phyloP scores from a whole-genome alignment of 1,139 yeast genomes.

The Diutina neorugosa region DNA sequence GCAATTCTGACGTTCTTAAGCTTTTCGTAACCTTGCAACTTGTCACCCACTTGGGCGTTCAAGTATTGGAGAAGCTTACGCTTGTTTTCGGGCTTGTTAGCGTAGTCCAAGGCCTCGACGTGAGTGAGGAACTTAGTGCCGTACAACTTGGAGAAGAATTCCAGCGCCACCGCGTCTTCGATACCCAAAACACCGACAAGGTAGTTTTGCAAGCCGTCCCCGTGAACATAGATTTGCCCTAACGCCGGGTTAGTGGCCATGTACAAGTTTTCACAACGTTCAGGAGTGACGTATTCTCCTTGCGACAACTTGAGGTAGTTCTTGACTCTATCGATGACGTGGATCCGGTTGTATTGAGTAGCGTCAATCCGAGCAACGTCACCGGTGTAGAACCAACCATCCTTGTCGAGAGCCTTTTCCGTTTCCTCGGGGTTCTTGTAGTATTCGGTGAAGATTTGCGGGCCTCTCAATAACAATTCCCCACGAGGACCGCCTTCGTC shows the following conservation, averaged over 20 bases:
- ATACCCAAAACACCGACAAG: conserved; percentile 40
- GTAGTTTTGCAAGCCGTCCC: conserved; percentile 39
- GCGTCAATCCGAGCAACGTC: conserved; percentile 51
- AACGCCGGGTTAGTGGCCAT: conserved; percentile 16
- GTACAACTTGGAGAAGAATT: background rate
- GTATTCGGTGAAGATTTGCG: conserved; percentile 50
- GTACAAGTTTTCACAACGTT: conserved; percentile 58
- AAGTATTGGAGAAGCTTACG: conserved; percentile 14
- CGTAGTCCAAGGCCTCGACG: background rate
- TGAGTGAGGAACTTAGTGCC: background rate
- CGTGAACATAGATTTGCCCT: conserved; percentile 16
- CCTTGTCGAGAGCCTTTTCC: conserved; percentile 37
- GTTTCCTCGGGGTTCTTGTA: conserved; percentile 48
- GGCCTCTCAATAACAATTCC: conserved; percentile 58
- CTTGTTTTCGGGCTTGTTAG: conserved; percentile 13
- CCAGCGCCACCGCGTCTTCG: conserved; percentile 15
- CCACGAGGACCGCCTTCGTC: conserved; percentile 11
- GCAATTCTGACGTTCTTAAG: conserved; percentile 23
- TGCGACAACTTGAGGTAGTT: conserved; percentile 73
- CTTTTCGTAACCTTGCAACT: conserved; percentile 24
- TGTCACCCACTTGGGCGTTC: conserved; percentile 15
- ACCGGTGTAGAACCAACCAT: conserved; percentile 73
- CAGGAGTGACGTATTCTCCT: conserved; percentile 77
- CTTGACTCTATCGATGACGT: conserved; percentile 64
- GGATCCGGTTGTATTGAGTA: conserved; percentile 27